Percentiles rank a stretch among this genome's conserved stretches.
These are phyloP conservation scores for Saksenaea oblongispora DNA, from an alignment of 371 early-diverging fungal species.

Conservation along the genomic window DNA sequence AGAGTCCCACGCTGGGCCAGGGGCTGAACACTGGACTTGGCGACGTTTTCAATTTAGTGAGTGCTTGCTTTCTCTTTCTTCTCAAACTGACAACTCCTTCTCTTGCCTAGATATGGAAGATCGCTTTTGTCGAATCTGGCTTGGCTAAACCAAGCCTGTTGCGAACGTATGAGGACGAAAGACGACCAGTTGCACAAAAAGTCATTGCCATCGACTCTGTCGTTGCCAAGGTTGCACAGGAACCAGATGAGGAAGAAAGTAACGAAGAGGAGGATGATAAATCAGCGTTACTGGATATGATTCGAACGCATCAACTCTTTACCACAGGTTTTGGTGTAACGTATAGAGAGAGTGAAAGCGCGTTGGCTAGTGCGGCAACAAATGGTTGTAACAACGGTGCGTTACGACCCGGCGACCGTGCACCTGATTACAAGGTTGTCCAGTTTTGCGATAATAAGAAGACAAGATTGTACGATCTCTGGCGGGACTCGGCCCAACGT, in stretches of 20 bases:
- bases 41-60: conserved; percentile 45
- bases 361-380: background rate
- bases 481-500: background rate
- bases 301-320: background rate
- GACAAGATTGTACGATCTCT: background rate
- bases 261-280: background rate
- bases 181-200: background rate
- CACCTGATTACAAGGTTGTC: conserved; percentile 2
- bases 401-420: background rate
- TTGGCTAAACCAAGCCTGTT: background rate
- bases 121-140: background rate
- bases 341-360: background rate
- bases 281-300: background rate
- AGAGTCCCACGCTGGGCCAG: conserved; percentile 47
- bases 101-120: conserved; percentile 5
- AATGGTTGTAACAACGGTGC: background rate
- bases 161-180: background rate
- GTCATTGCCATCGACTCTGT: conserved; percentile 5
- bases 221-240: conserved; percentile 2
- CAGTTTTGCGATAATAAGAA: background rate
- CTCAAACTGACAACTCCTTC: background rate
- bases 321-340: conserved; percentile 6
- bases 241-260: background rate
- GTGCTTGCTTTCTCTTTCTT: background rate
- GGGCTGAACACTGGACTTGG: conserved; percentile 52